Evolutionary conservation across 2,329 filamentous ascomycete species (phyloP).

Genomic region (Aspergillus luchuensis): DNA sequence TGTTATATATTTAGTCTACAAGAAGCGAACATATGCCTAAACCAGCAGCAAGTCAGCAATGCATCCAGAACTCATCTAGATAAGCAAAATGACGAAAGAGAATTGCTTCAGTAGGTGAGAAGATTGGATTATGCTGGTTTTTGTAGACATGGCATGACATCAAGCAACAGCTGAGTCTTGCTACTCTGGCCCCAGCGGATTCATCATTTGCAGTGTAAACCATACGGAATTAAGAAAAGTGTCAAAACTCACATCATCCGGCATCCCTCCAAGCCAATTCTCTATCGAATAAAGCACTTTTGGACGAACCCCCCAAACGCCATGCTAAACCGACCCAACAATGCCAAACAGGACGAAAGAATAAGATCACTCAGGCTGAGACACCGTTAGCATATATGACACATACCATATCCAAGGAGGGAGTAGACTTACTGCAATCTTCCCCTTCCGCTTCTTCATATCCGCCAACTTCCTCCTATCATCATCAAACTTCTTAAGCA

Average conservation of each 20-base stretch:
- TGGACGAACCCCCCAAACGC: constrained; percentile 30
- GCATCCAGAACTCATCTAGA: neutral
- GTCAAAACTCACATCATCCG: constrained; percentile 26
- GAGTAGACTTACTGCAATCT: constrained; percentile 52
- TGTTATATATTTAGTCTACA: constrained; percentile 1
- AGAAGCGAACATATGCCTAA: neutral
- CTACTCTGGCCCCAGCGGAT: constrained; percentile 58
- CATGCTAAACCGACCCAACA: constrained; percentile 27
- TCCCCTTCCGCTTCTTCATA: constrained; percentile 68
- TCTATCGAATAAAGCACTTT: constrained; percentile 12
- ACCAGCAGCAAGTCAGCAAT: constrained; percentile 9
- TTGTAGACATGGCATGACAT: constrained; percentile 57
- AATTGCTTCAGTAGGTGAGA: constrained; percentile 60
- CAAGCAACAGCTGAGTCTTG: constrained; percentile 30
- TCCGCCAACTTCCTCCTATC: constrained; percentile 71
- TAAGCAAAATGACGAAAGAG: neutral
- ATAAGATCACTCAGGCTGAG: constrained; percentile 37
- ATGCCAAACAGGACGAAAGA: constrained; percentile 19
- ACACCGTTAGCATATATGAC: constrained; percentile 11
- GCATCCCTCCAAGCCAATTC: constrained; percentile 14
- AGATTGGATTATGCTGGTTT: constrained; percentile 64
- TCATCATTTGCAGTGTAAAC: constrained; percentile 45
- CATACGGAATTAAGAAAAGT: constrained; percentile 7
- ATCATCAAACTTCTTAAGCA: constrained; percentile 73
- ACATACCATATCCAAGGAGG: neutral